phyloP scores from a whole-genome alignment of 106 monocot genomes.

The Amphibolis antarctica region DNA sequence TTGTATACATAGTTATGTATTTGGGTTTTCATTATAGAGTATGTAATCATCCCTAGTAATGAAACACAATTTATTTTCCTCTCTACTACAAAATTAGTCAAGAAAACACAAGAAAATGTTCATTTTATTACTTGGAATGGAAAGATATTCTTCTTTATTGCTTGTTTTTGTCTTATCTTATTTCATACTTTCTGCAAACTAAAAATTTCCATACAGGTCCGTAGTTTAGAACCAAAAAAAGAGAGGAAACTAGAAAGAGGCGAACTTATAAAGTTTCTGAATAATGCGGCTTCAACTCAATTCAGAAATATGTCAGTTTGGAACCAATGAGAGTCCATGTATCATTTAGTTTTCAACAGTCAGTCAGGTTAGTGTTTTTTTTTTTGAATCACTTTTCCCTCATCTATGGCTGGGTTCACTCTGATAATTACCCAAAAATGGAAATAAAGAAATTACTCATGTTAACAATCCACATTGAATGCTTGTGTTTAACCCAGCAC shows the following conservation, averaged over 20 bases:
- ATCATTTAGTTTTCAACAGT: neutral
- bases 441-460: too few species aligned
- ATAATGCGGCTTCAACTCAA: slow-evolving; percentile 51
- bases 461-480: too few species aligned
- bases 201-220: slow-evolving; percentile 38
- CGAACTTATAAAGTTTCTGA: slow-evolving; percentile 54
- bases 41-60: too few species aligned
- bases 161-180: neutral
- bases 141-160: neutral
- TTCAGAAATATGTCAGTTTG: slow-evolving; percentile 55
- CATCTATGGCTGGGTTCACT: too few species aligned
- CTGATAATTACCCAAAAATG: too few species aligned
- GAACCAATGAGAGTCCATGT: slow-evolving; percentile 7
- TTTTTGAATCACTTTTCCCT: neutral
- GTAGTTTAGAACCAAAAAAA: slow-evolving; percentile 77
- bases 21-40: too few species aligned
- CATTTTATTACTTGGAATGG: too few species aligned
- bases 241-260: slow-evolving; percentile 66
- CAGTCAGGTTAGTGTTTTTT: neutral
- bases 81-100: too few species aligned
- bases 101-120: neutral
- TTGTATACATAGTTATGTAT: too few species aligned
- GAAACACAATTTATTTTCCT: too few species aligned
- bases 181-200: neutral
- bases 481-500: too few species aligned